A percentile compares a stretch with the other conserved stretches of the same genome.
Evolutionary conservation across 2,329 filamentous ascomycete species (phyloP).

Genomic region (Monilinia polystroma): DNA sequence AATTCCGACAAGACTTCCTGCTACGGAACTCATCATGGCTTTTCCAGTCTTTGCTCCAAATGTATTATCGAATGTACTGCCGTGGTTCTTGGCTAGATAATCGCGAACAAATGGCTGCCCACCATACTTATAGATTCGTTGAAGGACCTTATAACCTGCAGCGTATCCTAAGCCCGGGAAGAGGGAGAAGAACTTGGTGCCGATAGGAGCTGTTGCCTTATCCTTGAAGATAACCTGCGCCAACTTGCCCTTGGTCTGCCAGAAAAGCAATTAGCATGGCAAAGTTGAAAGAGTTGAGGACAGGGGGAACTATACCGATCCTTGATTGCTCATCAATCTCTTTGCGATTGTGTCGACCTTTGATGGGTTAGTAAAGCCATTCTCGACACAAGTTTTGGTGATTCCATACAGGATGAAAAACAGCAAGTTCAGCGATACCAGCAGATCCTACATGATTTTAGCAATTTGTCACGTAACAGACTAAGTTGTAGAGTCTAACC

Average conservation of each 20-base stretch:
- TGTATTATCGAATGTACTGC: conserved; percentile 76
- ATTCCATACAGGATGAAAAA: conserved; percentile 79
- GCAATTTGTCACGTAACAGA: conserved; percentile 13
- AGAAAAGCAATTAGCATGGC: conserved; percentile 40
- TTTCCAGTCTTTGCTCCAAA: conserved; percentile 98
- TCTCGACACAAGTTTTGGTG: conserved; percentile 21
- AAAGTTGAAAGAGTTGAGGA: not conserved
- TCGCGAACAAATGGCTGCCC: conserved; percentile 94
- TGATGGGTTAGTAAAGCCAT: conserved; percentile 37
- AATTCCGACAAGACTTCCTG: conserved; percentile 93
- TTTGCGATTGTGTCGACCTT: conserved; percentile 98
- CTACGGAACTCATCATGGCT: conserved; percentile 95
- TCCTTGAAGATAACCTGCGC: conserved; percentile 95
- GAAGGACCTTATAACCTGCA: conserved; percentile 94
- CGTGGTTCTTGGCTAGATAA: conserved; percentile 78
- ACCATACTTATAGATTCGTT: conserved; percentile 98
- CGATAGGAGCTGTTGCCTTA: conserved; percentile 67
- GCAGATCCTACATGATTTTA: conserved; percentile 65
- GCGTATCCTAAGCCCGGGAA: conserved; percentile 98
- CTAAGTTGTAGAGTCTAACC: conserved; percentile 54
- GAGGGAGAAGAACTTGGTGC: conserved; percentile 85
- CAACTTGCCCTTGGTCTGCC: conserved; percentile 52
- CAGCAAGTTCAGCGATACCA: conserved; percentile 86
- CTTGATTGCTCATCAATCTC: conserved; percentile 98
- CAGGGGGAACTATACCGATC: conserved; percentile 52